These are phyloP conservation scores for Funneliformis geosporum DNA, from an alignment of 192 early-diverging fungal genomes.

Conservation along the genomic window DNA sequence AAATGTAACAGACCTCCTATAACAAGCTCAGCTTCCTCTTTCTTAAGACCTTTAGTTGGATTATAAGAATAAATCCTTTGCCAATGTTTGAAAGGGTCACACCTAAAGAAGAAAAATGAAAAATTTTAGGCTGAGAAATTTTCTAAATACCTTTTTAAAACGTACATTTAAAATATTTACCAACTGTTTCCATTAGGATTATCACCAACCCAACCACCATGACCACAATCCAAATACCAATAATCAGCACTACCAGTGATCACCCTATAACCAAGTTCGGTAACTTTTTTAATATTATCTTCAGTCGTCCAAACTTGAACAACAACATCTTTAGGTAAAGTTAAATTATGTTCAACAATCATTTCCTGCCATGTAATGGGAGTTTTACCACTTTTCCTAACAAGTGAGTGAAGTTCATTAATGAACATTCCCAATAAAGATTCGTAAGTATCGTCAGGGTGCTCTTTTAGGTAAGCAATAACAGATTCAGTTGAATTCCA, in stretches of 20 bases:
- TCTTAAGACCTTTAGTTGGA: constrained; percentile 53
- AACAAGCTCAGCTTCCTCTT: constrained; percentile 56
- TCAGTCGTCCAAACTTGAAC: constrained; percentile 72
- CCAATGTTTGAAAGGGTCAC: constrained; percentile 76
- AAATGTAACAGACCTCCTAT: constrained; percentile 49
- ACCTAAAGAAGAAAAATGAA: constrained; percentile 39
- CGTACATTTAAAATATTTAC: background rate
- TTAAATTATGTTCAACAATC: constrained; percentile 54
- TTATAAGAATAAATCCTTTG: constrained; percentile 75
- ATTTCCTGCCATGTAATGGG: constrained; percentile 83
- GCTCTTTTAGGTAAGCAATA: constrained; percentile 34
- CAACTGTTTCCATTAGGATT: constrained; percentile 40
- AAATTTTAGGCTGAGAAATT: background rate
- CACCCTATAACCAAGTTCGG: constrained; percentile 65
- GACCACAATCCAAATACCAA: constrained; percentile 81
- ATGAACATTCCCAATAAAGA: constrained; percentile 48
- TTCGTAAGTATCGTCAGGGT: constrained; percentile 31
- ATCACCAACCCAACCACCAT: constrained; percentile 65
- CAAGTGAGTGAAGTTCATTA: constrained; percentile 47
- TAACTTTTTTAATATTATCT: constrained; percentile 57
- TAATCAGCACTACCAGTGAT: constrained; percentile 65
- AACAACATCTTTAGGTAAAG: constrained; percentile 61
- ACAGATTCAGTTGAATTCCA: constrained; percentile 54
- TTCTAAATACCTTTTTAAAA: background rate
- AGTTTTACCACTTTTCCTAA: constrained; percentile 49